Base-by-base conservation (phyloP, 805 yeast species). In the Sugiyamaella lignohabitans region DNA sequence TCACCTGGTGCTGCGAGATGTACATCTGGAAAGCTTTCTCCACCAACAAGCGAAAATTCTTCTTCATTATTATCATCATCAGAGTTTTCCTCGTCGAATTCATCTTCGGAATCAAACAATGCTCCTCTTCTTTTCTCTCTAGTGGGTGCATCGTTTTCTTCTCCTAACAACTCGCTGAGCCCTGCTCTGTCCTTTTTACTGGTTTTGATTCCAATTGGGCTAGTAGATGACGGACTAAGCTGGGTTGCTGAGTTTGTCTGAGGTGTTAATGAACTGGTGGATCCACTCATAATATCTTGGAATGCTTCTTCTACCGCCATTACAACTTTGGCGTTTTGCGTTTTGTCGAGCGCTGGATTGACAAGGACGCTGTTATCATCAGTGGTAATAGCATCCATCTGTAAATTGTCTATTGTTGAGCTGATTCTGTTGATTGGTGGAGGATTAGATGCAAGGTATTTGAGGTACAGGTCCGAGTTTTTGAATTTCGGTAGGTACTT, bases 251-350 rank as follows among this genome's bases (percentile, higher is more conserved):
- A n/a, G n/a, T n/a, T n/a, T n/a, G n/a, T n/a, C n/a, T n/a, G n/a
- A n/a, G n/a, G n/a, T 6, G 30, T 6, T 6, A 27, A 6, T 6
- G 30, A 27, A 17, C 20, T 35, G 11, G 17, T 35, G 6, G 38
- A 35, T 17, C 20, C 20, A 35, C 42, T 57, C 59, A 64, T 59
- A 23, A 82, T 80, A 51, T 80, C 78, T 22, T 73, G 74, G 47
- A 83, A 72, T 2, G 85, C 87, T 58, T 76, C 79, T 57, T 81
- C 85, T 17, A 82, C 84, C 0, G 87, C 86, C 44, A 70, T 68
- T 3, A 80, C 62, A 0, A 76, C 81, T 23, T 49, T 53, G 11
- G 54, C 55, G n/a, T 55, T 57, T n/a, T 35, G 43, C 2, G 38
- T 19, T 22, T 8, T 16, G 4, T 44, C 40, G 14, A 27, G 8